Evolutionary conservation across 2,329 filamentous ascomycete genomes (phyloP), one percentile per base, ranked within the genome.

Genomic region (Neospermospora avenae): DNA sequence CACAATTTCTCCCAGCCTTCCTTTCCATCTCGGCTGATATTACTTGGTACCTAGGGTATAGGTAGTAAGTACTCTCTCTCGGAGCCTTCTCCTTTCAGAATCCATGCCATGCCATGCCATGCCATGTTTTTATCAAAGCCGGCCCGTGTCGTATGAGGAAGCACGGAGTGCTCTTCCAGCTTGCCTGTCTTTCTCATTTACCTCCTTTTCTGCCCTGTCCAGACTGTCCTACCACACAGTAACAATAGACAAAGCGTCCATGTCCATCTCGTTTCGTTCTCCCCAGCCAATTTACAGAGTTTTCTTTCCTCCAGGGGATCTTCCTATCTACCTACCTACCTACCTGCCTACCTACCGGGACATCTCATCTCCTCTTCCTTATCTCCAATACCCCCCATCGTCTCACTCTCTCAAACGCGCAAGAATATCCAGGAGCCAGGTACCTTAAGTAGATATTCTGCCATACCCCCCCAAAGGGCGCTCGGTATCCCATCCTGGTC

Each of bases 201-300:
- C 54, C n/a, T n/a, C 35, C 57, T 35, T 31, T 57, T 31, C 51
- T n/a, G 42, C 51, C 28, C 57, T 56, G n/a, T 46, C 14, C 18
- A 24, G 20, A 20, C 46, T 42, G 55, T 63, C 58, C 54, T 59
- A 58, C 64, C 62, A 13, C 18, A 3, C 58, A 58, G 59, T 61
- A 35, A 24, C 53, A 39, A 28, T 44, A 45, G 53, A 48, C 39
- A 60, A 44, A 58, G 57, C 55, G 45, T 62, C 57, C 65, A 63
- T 59, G 45, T 57, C 37, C 39, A 28, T 10, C 16, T 49, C 22
- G 45, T 11, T 18, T 34, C 8, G 18, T 8, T 18, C 35, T 59
- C 52, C 60, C 52, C 5, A 31, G 28, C 5, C 28, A 61, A 65
- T 64, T 67, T 67, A 63, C 61, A 67, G 65, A 67, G 58, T 65